Percentiles rank a stretch among this genome's conserved stretches.
Evolutionary conservation across 2,329 filamentous ascomycete genomes (phyloP).

Genomic region (Nemania sp.): DNA sequence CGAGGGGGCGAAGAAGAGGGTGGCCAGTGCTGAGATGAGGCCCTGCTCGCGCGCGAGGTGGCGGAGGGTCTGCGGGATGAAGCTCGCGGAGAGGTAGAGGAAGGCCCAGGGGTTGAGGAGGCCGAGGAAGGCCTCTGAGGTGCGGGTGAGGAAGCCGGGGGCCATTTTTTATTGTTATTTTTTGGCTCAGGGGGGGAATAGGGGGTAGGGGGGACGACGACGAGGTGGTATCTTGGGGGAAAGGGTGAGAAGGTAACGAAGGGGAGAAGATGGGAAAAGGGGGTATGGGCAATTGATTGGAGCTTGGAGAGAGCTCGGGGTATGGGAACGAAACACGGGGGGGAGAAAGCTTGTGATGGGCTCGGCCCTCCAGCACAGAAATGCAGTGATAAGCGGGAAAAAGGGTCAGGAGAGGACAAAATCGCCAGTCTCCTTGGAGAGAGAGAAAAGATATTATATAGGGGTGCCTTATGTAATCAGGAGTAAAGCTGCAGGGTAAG

Average conservation of each 20-base stretch:
- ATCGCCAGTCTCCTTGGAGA: background rate
- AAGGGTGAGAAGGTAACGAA: background rate
- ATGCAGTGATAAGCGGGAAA: background rate
- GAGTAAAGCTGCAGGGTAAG: background rate
- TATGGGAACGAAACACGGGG: background rate
- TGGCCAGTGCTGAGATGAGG: constrained; percentile 45
- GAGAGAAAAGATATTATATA: background rate
- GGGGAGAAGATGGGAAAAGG: background rate
- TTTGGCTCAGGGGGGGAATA: background rate
- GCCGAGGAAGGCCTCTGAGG: constrained; percentile 46
- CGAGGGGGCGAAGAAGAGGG: constrained; percentile 52
- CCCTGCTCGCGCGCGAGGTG: constrained; percentile 53
- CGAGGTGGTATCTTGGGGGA: background rate
- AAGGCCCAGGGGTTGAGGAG: constrained; percentile 66
- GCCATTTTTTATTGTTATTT: constrained; percentile 20
- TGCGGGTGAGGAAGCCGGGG: constrained; percentile 34
- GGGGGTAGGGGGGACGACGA: background rate
- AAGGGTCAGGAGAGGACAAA: background rate
- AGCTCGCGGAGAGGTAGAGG: constrained; percentile 60
- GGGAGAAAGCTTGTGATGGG: background rate
- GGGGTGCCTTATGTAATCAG: background rate
- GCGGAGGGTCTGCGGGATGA: constrained; percentile 64
- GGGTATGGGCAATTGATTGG: background rate
- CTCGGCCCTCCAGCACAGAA: background rate
- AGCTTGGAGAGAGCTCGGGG: background rate